phyloP scores from a whole-genome alignment of 768 basidiomycete genomes.

The Rhizopogon vinicolor region DNA sequence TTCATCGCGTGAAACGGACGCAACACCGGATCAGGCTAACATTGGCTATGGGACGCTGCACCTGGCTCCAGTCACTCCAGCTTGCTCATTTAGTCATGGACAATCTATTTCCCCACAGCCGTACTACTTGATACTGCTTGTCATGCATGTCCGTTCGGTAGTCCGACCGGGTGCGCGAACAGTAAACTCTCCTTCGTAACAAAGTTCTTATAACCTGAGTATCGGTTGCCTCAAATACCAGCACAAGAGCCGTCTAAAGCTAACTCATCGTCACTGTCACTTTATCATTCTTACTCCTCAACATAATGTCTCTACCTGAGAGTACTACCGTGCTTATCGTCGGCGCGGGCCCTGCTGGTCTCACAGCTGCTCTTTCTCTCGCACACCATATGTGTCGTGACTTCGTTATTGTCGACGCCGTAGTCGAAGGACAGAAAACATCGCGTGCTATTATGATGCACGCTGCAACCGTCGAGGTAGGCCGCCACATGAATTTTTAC shows the following conservation, averaged over 20 bases:
- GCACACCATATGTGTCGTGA: slow-evolving; percentile 20
- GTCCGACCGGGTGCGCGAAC: not conserved
- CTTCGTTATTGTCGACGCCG: slow-evolving; percentile 35
- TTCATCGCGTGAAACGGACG: not conserved
- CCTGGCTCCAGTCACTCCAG: not conserved
- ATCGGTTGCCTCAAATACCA: not conserved
- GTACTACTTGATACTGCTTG: not conserved
- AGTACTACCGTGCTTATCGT: slow-evolving; percentile 41
- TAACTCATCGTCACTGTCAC: not conserved
- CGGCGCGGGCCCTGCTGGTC: slow-evolving; percentile 48
- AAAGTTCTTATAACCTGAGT: not conserved
- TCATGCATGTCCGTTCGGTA: not conserved
- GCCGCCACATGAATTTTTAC: not conserved
- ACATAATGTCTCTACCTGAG: not conserved
- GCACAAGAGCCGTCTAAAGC: not conserved
- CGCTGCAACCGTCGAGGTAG: slow-evolving; percentile 44
- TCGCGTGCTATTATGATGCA: slow-evolving; percentile 41
- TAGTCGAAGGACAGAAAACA: slow-evolving; percentile 19
- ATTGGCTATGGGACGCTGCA: no score
- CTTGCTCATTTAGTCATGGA: not conserved
- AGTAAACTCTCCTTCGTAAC: not conserved
- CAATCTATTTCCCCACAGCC: not conserved
- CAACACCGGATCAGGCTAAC: not conserved
- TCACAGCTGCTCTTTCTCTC: slow-evolving; percentile 44
- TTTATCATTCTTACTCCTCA: not conserved